Conservation (phyloP, 2,329 filamentous ascomycete genomes). For the Xylaria sp. region DNA sequence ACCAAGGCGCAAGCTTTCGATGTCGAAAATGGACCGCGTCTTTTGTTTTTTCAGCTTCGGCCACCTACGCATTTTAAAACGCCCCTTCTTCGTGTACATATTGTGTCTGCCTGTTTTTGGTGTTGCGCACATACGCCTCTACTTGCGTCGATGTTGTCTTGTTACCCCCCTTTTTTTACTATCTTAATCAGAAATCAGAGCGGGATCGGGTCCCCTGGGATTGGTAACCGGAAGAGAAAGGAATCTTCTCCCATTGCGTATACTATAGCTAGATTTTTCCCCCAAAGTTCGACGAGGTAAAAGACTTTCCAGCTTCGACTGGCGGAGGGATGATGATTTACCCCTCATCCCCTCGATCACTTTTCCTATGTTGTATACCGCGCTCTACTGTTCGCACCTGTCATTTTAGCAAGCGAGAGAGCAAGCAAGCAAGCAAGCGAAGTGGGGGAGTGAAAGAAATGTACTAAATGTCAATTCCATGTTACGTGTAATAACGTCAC, state of each 20-base stretch:
- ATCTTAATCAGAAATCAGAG: constrained; percentile 20
- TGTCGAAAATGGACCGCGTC: constrained; percentile 4
- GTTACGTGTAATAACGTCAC: constrained; percentile 9
- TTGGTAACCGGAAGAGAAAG: constrained; percentile 18
- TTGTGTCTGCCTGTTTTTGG: constrained; percentile 25
- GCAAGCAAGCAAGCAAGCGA: constrained; percentile 19
- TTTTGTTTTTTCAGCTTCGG: constrained; percentile 17
- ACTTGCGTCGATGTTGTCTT: constrained; percentile 19
- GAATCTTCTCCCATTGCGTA: constrained; percentile 27
- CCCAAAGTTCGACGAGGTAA: constrained; percentile 16
- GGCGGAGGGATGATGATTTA: neutral
- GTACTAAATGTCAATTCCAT: constrained; percentile 22
- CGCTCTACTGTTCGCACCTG: neutral
- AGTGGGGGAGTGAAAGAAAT: constrained; percentile 18
- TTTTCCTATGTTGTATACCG: constrained; percentile 37
- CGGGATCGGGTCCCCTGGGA: constrained; percentile 24
- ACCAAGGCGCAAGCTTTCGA: constrained; percentile 7
- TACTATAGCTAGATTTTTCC: constrained; percentile 32
- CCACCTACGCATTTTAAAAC: constrained; percentile 13
- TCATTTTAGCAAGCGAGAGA: constrained; percentile 7
- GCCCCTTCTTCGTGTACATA: constrained; percentile 39
- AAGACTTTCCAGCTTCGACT: constrained; percentile 15
- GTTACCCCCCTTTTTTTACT: constrained; percentile 18
- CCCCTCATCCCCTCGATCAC: constrained; percentile 11
- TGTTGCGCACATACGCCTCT: constrained; percentile 32